A percentile compares a stretch with the other conserved stretches of the same genome.
Evolutionary conservation across 176 grass and related monocot genomes (phyloP).

Genomic region (Chrysopogon serrulatus): DNA sequence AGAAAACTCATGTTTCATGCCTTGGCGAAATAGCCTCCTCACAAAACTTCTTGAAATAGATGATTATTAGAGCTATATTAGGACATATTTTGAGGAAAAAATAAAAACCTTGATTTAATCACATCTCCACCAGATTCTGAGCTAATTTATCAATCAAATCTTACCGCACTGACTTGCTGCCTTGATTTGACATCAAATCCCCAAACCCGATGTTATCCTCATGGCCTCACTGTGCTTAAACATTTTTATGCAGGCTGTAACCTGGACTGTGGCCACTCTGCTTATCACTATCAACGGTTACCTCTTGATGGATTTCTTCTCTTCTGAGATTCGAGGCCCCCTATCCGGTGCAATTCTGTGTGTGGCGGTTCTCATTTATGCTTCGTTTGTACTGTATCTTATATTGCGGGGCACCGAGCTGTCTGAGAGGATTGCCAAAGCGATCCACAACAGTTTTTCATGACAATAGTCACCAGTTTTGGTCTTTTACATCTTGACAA

Average conservation of each 20-base stretch:
- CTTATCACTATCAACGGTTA: constrained; percentile 87
- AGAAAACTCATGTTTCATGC: background rate
- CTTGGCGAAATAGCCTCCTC: background rate
- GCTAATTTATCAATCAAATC: background rate
- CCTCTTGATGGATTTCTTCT: constrained; percentile 89
- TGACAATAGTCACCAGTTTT: constrained; percentile 26
- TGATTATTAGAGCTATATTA: background rate
- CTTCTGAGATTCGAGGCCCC: constrained; percentile 63
- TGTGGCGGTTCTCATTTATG: constrained; percentile 43
- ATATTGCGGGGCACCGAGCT: constrained; percentile 57
- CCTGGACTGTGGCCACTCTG: constrained; percentile 80
- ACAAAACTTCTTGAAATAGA: background rate
- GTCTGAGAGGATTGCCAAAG: constrained; percentile 30
- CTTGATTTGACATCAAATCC: background rate
- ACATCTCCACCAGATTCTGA: background rate
- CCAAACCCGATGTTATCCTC: background rate
- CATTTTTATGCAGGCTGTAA: constrained; percentile 57
- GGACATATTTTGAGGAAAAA: background rate
- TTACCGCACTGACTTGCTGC: background rate
- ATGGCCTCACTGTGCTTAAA: background rate
- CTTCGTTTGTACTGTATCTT: constrained; percentile 71
- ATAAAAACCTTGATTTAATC: background rate
- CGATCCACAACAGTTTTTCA: constrained; percentile 38
- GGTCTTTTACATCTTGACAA: background rate
- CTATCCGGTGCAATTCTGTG: constrained; percentile 54